Base-by-base conservation (phyloP, 306 rosid genomes). In the Rubus idaeus region DNA sequence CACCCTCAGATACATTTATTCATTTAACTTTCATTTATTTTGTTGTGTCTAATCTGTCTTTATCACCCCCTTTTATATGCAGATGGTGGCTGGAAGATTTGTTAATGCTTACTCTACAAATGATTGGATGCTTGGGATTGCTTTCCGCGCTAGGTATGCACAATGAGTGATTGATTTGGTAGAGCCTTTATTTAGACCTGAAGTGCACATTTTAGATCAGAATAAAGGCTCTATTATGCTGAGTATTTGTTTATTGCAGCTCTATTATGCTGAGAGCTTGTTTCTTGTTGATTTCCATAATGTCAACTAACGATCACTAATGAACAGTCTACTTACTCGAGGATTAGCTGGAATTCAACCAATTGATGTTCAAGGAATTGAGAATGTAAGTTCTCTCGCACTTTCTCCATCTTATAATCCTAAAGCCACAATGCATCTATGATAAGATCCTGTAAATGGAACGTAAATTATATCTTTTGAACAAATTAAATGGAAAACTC, bases 31-130 rank as follows among this genome's bases (percentile, higher is more conserved):
- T 4, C n/a, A 8, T 57, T 6, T 53, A 2, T n/a, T 18, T 45
- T 61, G 60, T 56, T 16, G 2, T 1, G 45, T 57, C 41, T 21
- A 23, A 62, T 60, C 46, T 39, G 3, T 76, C 23, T 64, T 69
- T 69, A 46, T 64, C 16, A 51, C 61, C 72, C 68, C 74, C 46
- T 76, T 40, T 70, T 79, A 23, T 50, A 75, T 77, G 72, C 75
- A 86, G 89, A 83, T 86, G 89, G 89, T 86, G 51, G 87, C 89
- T 4, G 89, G 89, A 83, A 80, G 89, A 77, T 86, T 86, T 72
- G 87, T 83, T 71, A 86, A 86, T 42, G 87, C 78, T 10, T 86
- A 83, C 66, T 83, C 89, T 10, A 80, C 89, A 61, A 86, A 77
- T 49, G 89, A 86, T 78, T 86, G 89, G 89, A 86, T 77, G 47